Base-by-base conservation (phyloP, 257 asterid genomes). In the Salvia miltiorrhiza region DNA sequence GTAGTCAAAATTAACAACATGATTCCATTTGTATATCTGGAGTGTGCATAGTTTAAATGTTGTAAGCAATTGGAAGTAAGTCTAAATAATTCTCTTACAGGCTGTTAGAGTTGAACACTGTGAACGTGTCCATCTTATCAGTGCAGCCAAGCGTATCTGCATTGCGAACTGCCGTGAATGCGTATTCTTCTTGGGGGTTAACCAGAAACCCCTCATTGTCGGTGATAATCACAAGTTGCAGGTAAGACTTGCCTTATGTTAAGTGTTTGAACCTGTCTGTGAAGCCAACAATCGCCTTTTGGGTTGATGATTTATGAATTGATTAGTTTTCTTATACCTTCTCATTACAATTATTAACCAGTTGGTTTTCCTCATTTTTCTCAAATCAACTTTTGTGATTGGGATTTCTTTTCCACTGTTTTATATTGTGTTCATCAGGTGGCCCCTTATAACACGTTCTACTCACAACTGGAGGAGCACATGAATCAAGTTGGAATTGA, bases 151-250 rank as follows among this genome's bases (percentile, higher is more conserved):
- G 75, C 97, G 93, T 28, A 83, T 90, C 81, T 87, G 97, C 72
- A 90, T 93, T 68, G 97, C 92, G 20, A 93, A 93, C 73, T 93
- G 99, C 82, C 97, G 99, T 28, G 99, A 93, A 77, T 93, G 99
- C 65, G 45, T 93, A 49, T 93, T 93, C 86, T 90, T 90, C 84
- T 81, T 93, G 81, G 99, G 99, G 60, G 96, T 90, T 73, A 93
- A 93, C 81, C 99, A 93, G 77, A 81, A 78, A 73, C 99, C 99
- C 65, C 95, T 93, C 70, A 77, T 90, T 82, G 91, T 93, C 79
- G 99, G 99, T 58, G 99, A 93, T 82, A 93, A 93, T 80, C 99
- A 93, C 79, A 93, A 93, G 77, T 73, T 93, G 82, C 99, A 90
- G 96, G 99, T 86, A 39, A 8, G 83, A 24, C 26, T 41, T 35